Base-by-base conservation (phyloP, 192 early-diverging fungal species). In the Backusella westeae region DNA sequence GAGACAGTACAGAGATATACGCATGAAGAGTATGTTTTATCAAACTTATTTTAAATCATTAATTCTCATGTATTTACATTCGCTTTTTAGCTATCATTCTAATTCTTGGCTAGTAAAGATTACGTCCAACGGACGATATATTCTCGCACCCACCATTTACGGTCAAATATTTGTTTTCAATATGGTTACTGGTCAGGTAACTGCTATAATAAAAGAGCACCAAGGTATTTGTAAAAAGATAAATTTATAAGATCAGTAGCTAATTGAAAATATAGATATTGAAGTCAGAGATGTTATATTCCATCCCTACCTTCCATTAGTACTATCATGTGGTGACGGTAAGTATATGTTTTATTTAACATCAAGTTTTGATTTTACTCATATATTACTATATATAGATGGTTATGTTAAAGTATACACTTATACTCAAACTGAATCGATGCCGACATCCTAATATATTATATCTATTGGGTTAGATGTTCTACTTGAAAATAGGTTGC, bases 41-140 rank as follows among this genome's bases (percentile, higher is more conserved):
- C 9, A 34, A 15, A n/a, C 17, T n/a, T 12, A 8, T 10, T 2
- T 63, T 23, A 56, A 9, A 72, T 17, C 15, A 41, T 52, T 6
- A 12, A 23, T 21, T 74, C 44, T 39, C 71, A 34, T 42, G 53
- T 19, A 69, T 23, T 79, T 34, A 32, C 71, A 52, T 26, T 39
- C 8, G 8, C 53, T 56, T 41, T 21, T 12, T 74, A 94, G 92
- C 52, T 94, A 94, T 72, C 86, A 86, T 71, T 93, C 96, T 19
- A 98, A 98, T 78, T 97, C 97, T 34, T 98, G 97, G 97, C 85
- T 97, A 17, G 94, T 94, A 39, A 95, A 96, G 41, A 87, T 98
- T 38, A 81, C 94, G 0, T 91, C 91, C 29, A 98, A 96, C 78
- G 95, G 96, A 9, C 85, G 96, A 41, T 96, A 97, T 75, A 72